phyloP scores from a whole-genome alignment of 768 basidiomycete species.

The Rubroboletus satanas region DNA sequence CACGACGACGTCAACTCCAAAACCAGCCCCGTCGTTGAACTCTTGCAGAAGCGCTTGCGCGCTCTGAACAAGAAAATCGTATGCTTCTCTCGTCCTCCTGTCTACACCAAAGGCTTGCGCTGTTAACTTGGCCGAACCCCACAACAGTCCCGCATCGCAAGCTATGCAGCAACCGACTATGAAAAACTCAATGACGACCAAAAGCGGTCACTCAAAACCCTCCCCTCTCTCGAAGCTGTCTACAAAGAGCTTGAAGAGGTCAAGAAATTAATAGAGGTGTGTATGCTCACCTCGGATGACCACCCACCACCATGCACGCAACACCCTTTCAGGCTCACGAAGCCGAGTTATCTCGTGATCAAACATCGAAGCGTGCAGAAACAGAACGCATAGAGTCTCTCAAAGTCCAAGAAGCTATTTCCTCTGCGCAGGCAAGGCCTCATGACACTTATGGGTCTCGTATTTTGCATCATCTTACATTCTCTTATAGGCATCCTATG shows the following conservation, averaged over 20 bases:
- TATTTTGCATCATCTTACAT: not conserved
- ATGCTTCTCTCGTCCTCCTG: constrained; percentile 28
- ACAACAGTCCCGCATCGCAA: constrained; percentile 63
- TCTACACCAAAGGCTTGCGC: constrained; percentile 1
- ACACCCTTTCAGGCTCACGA: constrained; percentile 50
- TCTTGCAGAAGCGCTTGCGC: constrained; percentile 76
- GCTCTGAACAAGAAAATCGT: constrained; percentile 82
- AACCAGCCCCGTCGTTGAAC: constrained; percentile 68
- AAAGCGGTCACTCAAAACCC: constrained; percentile 63
- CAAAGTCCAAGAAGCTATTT: constrained; percentile 52
- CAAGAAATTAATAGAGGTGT: constrained; percentile 80
- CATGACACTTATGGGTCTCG: not conserved
- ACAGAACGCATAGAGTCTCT: constrained; percentile 53
- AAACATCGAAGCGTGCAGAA: constrained; percentile 51
- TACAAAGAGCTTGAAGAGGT: constrained; percentile 82
- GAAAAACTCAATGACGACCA: constrained; percentile 89
- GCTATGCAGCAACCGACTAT: constrained; percentile 61
- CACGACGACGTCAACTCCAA: constrained; percentile 47
- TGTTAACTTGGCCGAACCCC: constrained; percentile 7
- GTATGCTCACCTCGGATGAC: constrained; percentile 35
- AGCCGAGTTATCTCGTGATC: constrained; percentile 55
- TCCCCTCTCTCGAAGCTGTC: constrained; percentile 72
- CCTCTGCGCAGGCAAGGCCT: constrained; percentile 52
- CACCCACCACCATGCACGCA: not conserved
- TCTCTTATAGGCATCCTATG: constrained; percentile 39